Conservation (phyloP, 306 rosid species). For the Lathyrus aphaca region DNA sequence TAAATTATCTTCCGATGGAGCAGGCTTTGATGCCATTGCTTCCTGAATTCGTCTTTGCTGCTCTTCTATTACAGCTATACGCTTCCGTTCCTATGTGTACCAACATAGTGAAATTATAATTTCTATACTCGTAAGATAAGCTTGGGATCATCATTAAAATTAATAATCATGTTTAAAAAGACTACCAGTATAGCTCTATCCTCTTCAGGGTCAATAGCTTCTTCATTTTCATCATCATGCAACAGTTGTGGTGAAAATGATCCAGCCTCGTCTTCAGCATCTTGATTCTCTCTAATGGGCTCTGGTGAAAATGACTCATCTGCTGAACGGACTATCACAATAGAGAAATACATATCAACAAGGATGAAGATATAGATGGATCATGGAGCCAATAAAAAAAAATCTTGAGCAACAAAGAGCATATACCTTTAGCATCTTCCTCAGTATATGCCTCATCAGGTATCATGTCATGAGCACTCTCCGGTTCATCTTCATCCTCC, state of each 20-base stretch:
- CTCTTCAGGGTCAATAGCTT: conserved; percentile 91
- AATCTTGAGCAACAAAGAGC: conserved; percentile 28
- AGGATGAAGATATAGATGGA: conserved; percentile 8
- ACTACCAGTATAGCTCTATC: conserved; percentile 75
- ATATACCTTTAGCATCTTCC: conserved; percentile 57
- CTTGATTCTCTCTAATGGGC: conserved; percentile 57
- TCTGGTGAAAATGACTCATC: conserved; percentile 75
- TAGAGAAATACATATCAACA: conserved; percentile 25
- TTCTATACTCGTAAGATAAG: neutral
- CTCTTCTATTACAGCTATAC: conserved; percentile 72
- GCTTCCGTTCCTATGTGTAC: conserved; percentile 69
- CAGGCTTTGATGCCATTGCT: conserved; percentile 79
- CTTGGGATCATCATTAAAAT: conserved; percentile 5
- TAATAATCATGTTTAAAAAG: conserved; percentile 10
- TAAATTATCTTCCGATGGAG: conserved; percentile 80
- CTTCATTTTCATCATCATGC: conserved; percentile 85
- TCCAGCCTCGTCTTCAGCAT: conserved; percentile 73
- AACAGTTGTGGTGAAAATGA: conserved; percentile 86
- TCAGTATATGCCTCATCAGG: conserved; percentile 56
- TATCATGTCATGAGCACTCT: conserved; percentile 41
- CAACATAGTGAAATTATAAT: conserved; percentile 21
- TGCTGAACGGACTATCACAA: conserved; percentile 35
- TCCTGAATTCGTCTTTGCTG: conserved; percentile 78
- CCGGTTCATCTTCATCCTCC: conserved; percentile 59
- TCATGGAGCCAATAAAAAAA: conserved; percentile 13